Conservation (phyloP, 148 eudicot species). For the Fagopyrum tataricum region DNA sequence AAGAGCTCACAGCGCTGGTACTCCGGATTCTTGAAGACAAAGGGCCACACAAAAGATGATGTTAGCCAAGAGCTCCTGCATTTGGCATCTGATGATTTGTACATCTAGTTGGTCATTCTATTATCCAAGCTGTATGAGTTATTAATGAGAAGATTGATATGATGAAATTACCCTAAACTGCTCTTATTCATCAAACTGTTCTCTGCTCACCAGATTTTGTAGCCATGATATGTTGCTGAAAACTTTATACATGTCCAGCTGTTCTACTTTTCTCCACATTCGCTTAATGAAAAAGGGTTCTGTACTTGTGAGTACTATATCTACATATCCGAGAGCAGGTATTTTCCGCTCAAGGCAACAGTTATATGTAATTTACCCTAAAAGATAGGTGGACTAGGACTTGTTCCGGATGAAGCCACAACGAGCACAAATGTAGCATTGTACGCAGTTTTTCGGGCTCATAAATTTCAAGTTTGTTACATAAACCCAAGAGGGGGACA, state of each 20-base stretch:
- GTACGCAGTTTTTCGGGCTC: background rate
- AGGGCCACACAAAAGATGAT: background rate
- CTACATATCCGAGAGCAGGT: background rate
- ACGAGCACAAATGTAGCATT: background rate
- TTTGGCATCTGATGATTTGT: background rate
- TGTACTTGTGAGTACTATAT: background rate
- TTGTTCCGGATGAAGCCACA: background rate
- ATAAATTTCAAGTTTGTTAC: background rate
- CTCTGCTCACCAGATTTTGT: no score
- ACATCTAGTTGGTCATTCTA: background rate
- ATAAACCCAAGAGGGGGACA: background rate
- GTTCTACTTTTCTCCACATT: background rate
- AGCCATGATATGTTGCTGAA: no score
- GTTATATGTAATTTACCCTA: background rate
- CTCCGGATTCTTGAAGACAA: constrained; percentile 44
- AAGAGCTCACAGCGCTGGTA: constrained; percentile 66
- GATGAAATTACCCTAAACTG: background rate
- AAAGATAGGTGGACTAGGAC: background rate
- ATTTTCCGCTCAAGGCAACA: background rate
- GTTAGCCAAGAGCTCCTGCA: background rate
- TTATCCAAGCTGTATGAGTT: background rate
- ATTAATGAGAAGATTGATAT: no score
- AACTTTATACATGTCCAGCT: background rate
- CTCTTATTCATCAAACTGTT: background rate
- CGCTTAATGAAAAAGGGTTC: background rate